Percentiles rank a stretch among this genome's conserved stretches.
phyloP scores from a whole-genome alignment of 305 asterid genomes.

The Ilex paraguariensis region DNA sequence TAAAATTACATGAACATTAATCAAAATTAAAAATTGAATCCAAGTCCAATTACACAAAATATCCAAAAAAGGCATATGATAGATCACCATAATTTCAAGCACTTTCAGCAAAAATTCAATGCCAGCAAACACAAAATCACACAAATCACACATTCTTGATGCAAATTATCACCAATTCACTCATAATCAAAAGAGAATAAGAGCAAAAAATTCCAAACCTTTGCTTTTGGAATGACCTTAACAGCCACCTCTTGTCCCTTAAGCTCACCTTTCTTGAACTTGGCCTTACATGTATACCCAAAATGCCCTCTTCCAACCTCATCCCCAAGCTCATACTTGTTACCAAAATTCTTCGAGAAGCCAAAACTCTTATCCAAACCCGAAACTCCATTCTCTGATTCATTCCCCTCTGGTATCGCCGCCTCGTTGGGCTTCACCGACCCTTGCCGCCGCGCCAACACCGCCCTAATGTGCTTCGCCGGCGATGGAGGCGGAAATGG shows the following conservation, averaged over 20 bases:
- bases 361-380: conserved; percentile 4
- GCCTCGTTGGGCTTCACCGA: conserved; percentile 2
- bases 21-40: too few relatives aligned
- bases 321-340: conserved; percentile 2
- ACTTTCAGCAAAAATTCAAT: too few relatives aligned
- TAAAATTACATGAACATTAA: too few relatives aligned
- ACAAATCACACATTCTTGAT: too few relatives aligned
- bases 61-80: too few relatives aligned
- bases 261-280: conserved; percentile 1
- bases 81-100: too few relatives aligned
- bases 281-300: not conserved
- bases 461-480: conserved; percentile 5
- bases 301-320: conserved; percentile 8
- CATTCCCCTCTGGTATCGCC: not conserved
- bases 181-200: too few relatives aligned
- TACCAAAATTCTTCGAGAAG: not conserved
- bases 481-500: conserved; percentile 3
- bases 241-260: not conserved
- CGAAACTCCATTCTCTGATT: not conserved
- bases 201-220: not conserved
- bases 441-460: not conserved
- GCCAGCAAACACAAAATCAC: too few relatives aligned
- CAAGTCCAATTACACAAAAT: too few relatives aligned
- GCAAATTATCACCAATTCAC: too few relatives aligned
- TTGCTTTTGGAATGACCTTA: conserved; percentile 1